A percentile compares a stretch with the other conserved stretches of the same genome.
These are phyloP conservation scores for Violaceomyces palustris DNA, from an alignment of 1,284 basidiomycete species.

Conservation along the genomic window DNA sequence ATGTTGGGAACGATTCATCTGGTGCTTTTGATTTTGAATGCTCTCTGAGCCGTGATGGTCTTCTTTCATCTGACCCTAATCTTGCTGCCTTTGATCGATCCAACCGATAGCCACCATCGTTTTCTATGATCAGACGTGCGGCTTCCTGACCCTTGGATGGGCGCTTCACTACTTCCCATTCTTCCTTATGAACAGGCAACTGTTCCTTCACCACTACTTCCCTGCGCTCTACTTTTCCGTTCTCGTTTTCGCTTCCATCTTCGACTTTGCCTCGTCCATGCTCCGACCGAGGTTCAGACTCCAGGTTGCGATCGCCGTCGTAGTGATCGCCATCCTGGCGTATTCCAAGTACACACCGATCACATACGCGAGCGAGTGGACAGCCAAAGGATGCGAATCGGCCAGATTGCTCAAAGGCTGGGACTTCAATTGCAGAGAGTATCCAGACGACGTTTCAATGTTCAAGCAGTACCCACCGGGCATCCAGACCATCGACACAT, in stretches of 20 bases:
- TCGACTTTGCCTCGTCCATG: conserved; percentile 77
- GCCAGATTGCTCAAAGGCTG: conserved; percentile 84
- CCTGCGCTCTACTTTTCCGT: conserved; percentile 92
- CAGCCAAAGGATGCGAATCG: conserved; percentile 67
- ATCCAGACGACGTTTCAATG: conserved; percentile 23
- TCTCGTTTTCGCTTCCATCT: conserved; percentile 70
- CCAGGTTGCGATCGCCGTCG: conserved; percentile 70
- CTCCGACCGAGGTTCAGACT: conserved; percentile 71
- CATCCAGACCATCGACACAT: conserved; percentile 18
- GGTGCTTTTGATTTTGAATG: no score
- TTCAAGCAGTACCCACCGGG: conserved; percentile 31
- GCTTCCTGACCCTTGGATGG: conserved; percentile 91
- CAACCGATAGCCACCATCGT: conserved; percentile 80
- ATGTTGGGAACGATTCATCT: no score
- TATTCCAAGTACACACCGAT: conserved; percentile 77
- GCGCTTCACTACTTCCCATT: conserved; percentile 91
- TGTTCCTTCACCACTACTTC: conserved; percentile 95
- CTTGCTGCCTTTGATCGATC: conserved; percentile 52
- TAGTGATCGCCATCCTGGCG: conserved; percentile 70
- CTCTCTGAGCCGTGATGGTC: not conserved
- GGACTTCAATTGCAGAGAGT: conserved; percentile 82
- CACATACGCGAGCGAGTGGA: conserved; percentile 83
- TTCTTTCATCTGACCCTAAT: not conserved
- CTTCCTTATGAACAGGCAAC: conserved; percentile 89
- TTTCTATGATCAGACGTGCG: conserved; percentile 84